Base-by-base conservation (phyloP, 2,329 filamentous ascomycete genomes). In the Leptographium wingfieldii region DNA sequence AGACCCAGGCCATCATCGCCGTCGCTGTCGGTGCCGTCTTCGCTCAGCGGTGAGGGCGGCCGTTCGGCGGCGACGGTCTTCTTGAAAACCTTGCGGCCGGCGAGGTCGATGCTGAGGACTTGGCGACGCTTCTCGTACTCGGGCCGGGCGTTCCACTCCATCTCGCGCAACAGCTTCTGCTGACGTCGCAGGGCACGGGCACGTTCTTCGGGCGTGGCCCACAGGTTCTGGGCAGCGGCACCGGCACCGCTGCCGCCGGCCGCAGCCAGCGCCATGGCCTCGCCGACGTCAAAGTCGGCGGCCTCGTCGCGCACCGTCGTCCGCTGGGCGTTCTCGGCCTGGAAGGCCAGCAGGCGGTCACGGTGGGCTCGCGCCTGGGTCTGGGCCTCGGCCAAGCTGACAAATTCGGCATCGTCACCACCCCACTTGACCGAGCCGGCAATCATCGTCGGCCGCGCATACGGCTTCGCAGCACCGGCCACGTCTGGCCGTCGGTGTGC, bases 261-360 rank as follows among this genome's bases (percentile, higher is more conserved):
- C 10, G 14, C 49, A 1, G 58, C 76, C 22, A 53, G 77, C 19
- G 73, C 67, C 46, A 69, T 46, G 0, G 69, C 71, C 14, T 63
- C 61, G 55, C 58, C 59, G 1, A 80, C 75, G 59, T 84, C 81
- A 65, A 84, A 84, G 60, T 84, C 81, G 0, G 81, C 75, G 0
- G 90, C 91, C 73, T 96, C 91, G 67, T 96, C 92, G 46, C 90
- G 83, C 19, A 96, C 87, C 19, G 85, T 89, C 1, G 92, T 96
- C 52, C 92, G 80, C 61, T 82, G 82, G 0, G 90, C 90, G 65
- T 95, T 96, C 67, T 95, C 86, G 1, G 88, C 85, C 70, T 96
- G 92, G 70, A 90, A 96, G 1, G 78, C 80, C 12, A 96, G 80
- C 1, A 96, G 78, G 67, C 82, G 88, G 69, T 96, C 91, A 19